phyloP scores from a whole-genome alignment of 2,329 filamentous ascomycete genomes.

The Hawksworthiomyces lignivorus region DNA sequence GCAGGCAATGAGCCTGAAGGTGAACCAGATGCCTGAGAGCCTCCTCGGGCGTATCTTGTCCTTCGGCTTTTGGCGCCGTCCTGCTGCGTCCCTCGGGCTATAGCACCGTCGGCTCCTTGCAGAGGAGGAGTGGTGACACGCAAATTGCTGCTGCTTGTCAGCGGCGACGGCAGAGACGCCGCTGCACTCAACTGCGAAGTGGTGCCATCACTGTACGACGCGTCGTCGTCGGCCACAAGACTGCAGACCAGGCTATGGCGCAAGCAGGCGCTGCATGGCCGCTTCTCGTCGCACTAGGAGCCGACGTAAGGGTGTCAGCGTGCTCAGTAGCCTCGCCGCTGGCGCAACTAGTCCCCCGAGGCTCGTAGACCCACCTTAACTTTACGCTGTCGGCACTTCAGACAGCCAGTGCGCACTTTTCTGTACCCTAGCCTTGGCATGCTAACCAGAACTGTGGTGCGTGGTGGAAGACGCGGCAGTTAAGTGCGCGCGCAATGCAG shows the following conservation, averaged over 20 bases:
- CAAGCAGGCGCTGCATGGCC: constrained; percentile 16
- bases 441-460: too few species aligned
- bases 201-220: too few species aligned
- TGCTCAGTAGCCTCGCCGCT: background rate
- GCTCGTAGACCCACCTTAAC: constrained; percentile 12
- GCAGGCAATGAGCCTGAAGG: too few species aligned
- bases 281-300: constrained; percentile 17
- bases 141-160: background rate
- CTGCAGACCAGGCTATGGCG: constrained; percentile 16
- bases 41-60: too few species aligned
- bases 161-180: background rate
- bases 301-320: background rate
- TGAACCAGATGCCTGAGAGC: too few species aligned
- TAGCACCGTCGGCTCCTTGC: too few species aligned
- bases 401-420: constrained; percentile 17
- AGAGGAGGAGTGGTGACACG: too few species aligned
- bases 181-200: too few species aligned
- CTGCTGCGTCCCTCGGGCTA: too few species aligned
- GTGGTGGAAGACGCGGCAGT: too few species aligned
- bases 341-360: background rate
- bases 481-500: too few species aligned
- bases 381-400: constrained; percentile 15
- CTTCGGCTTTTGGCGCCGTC: too few species aligned
- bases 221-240: constrained; percentile 5
- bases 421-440: constrained; percentile 18